Evolutionary conservation across 805 yeast genomes (phyloP).

Genomic region (Cephaloascus albidus): DNA sequence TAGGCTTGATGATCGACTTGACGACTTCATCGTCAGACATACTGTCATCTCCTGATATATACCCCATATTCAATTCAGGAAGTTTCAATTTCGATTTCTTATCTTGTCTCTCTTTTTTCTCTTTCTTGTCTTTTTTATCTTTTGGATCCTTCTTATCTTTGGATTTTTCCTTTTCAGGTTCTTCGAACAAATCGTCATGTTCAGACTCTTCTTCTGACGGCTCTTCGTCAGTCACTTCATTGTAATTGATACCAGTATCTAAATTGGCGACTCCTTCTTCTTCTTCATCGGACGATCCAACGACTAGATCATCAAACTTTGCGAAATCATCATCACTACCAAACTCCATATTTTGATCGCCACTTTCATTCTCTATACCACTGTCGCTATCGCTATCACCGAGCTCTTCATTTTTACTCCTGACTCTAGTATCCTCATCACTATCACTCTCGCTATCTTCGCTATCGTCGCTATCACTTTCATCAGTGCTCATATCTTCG

Average conservation of each 20-base stretch:
- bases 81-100: constrained; percentile 26
- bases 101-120: constrained; percentile 14
- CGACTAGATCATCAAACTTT: constrained; percentile 28
- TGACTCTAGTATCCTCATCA: constrained; percentile 8
- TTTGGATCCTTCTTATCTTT: constrained; percentile 2
- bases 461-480: constrained; percentile 14
- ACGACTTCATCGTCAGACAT: constrained; percentile 38
- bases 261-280: constrained; percentile 18
- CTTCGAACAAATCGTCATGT: constrained; percentile 10
- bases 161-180: constrained; percentile 9
- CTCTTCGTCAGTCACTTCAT: constrained; percentile 61
- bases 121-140: constrained; percentile 9
- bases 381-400: constrained; percentile 3
- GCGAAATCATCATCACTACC: constrained; percentile 14
- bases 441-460: constrained; percentile 5
- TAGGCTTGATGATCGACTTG: constrained; percentile 40
- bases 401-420: constrained; percentile 6
- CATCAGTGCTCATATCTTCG: constrained; percentile 12
- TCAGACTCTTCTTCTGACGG: constrained; percentile 28
- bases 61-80: constrained; percentile 74
- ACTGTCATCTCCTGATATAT: constrained; percentile 56
- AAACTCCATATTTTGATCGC: constrained; percentile 29
- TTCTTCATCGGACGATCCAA: constrained; percentile 35
- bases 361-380: constrained; percentile 17
- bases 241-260: constrained; percentile 35